Base-by-base conservation (phyloP, 2,329 filamentous ascomycete species). In the Xylaria sp. region DNA sequence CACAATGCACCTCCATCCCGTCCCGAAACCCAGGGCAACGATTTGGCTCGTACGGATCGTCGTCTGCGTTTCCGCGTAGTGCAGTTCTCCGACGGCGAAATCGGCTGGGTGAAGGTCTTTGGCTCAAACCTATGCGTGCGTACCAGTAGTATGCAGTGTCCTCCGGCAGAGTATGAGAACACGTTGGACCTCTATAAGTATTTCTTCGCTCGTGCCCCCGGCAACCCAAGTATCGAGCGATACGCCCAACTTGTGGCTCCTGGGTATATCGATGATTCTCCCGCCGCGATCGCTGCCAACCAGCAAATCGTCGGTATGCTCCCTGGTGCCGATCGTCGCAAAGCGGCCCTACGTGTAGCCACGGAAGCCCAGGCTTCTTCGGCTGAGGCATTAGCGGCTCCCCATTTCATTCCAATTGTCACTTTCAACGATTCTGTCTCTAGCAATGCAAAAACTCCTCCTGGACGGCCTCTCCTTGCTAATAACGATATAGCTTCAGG, bases 181-280 rank as follows among this genome's bases (percentile, higher is more conserved):
- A n/a, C 19, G 1, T 23, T 60, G 21, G 17, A 60, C 19, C 51
- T 60, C 9, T 31, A n/a, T 35, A 10, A 17, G 6, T 60, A 44
- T n/a, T 60, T 60, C 23, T 51, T 25, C 15, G 0, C 6, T 10
- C 44, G 52, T 4, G 37, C 29, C 11, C 25, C 8, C 15, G 17
- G 41, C 44, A 1, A 6, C n/a, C 19, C 15, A 5, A 41, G n/a
- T 15, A 8, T 33, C 2, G 27, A 55, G 1, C 23, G 4, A 44
- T 60, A 60, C 31, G 58, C 58, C 3, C 6, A 51, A n/a, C 27
- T 51, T 9, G 58, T 55, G 13, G 58, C 51, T 3, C 51, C 52
- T 2, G 1, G 3, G 1, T 7, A 38, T 13, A n/a, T 60, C 29
- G 51, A 55, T 21, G 4, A 4, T 10, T 37, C 37, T 4, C 15